phyloP scores from a whole-genome alignment of 805 yeast genomes.

The Kodamaea sagamina region DNA sequence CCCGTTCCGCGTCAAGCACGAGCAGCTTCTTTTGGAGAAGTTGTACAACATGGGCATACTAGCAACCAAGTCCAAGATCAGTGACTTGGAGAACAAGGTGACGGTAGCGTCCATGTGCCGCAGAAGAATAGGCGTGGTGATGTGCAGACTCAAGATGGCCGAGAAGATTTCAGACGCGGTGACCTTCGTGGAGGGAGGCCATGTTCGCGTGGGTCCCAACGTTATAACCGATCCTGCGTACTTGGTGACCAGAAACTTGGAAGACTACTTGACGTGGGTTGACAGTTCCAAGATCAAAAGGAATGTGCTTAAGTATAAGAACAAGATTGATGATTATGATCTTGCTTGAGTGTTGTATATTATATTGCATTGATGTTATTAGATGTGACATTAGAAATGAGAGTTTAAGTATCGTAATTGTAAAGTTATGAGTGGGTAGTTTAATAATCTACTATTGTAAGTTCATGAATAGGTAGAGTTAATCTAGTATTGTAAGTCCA shows the following conservation, averaged over 20 bases:
- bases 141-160: slow-evolving; percentile 94
- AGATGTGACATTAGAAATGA: too few species aligned
- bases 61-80: slow-evolving; percentile 84
- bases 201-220: slow-evolving; percentile 95
- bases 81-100: slow-evolving; percentile 87
- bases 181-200: slow-evolving; percentile 93
- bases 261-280: slow-evolving; percentile 98
- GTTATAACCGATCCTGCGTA: slow-evolving; percentile 95
- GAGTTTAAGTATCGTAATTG: too few species aligned
- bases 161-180: slow-evolving; percentile 87
- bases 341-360: slow-evolving; percentile 33
- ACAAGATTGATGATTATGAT: slow-evolving; percentile 63
- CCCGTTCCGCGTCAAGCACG: slow-evolving; percentile 84
- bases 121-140: slow-evolving; percentile 88
- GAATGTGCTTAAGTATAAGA: slow-evolving; percentile 84
- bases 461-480: too few species aligned
- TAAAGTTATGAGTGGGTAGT: too few species aligned
- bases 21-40: slow-evolving; percentile 83
- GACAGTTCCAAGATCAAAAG: slow-evolving; percentile 91
- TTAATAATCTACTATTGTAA: too few species aligned
- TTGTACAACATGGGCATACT: slow-evolving; percentile 85
- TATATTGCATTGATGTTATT: too few species aligned
- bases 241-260: slow-evolving; percentile 89
- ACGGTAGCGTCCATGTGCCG: slow-evolving; percentile 92
- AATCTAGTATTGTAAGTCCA: too few species aligned